Evolutionary conservation across 176 grass and related monocot species (phyloP).

Genomic region (Oryza officinalis): DNA sequence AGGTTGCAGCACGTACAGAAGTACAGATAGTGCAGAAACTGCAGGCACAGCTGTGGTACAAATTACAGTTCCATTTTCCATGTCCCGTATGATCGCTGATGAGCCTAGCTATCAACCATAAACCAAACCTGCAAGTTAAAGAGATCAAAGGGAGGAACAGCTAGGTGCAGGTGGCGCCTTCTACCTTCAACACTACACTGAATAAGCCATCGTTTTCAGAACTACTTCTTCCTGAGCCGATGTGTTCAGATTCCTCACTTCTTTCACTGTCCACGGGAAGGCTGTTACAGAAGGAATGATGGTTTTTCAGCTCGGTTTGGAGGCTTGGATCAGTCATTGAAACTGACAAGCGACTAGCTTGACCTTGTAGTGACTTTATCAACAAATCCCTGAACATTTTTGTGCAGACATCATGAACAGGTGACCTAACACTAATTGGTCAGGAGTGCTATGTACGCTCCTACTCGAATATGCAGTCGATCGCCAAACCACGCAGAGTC

Average conservation of each 20-base stretch:
- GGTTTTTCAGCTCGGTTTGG: neutral
- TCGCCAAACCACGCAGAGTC: neutral
- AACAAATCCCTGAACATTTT: neutral
- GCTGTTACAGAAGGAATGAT: neutral
- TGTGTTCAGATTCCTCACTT: neutral
- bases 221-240: neutral
- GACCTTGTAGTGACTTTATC: neutral
- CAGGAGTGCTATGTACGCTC: neutral
- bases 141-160: neutral
- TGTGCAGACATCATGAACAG: neutral
- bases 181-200: neutral
- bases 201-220: neutral
- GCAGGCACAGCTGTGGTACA: neutral
- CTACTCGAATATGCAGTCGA: neutral
- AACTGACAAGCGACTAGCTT: neutral
- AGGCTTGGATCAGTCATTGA: neutral
- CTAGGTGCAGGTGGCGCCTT: neutral
- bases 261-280: neutral
- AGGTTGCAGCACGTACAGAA: neutral
- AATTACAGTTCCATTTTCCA: neutral
- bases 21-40: neutral
- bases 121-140: slow-evolving; percentile 11
- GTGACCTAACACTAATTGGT: neutral
- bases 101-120: neutral
- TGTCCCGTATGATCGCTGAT: neutral